These are phyloP conservation scores for Microthlaspi erraticum DNA, from an alignment of 345 rosid genomes.

Conservation along the genomic window DNA sequence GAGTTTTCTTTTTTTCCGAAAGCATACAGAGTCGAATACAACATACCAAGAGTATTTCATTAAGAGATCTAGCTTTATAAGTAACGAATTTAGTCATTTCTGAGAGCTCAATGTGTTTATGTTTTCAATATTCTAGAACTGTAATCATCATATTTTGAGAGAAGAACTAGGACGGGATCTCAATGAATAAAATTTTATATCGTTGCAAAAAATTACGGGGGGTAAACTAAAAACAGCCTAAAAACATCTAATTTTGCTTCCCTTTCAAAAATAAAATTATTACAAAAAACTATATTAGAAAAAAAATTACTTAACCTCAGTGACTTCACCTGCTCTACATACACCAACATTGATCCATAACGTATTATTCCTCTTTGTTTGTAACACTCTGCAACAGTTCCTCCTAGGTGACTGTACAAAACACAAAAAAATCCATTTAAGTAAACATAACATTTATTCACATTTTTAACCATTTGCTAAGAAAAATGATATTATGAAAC, in stretches of 20 bases:
- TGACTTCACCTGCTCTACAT: slow-evolving; percentile 78
- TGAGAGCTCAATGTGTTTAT: background rate
- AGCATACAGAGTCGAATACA: slow-evolving; percentile 4
- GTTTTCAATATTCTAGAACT: too few species aligned
- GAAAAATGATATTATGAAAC: slow-evolving; percentile 23
- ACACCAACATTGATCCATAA: slow-evolving; percentile 74
- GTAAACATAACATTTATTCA: background rate
- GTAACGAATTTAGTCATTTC: background rate
- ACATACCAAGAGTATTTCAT: background rate
- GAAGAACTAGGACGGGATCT: slow-evolving; percentile 14
- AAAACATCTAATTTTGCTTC: slow-evolving; percentile 36
- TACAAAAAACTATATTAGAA: slow-evolving; percentile 32
- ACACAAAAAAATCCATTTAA: slow-evolving; percentile 24
- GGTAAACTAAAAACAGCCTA: slow-evolving; percentile 21
- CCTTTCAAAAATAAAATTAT: slow-evolving; percentile 25
- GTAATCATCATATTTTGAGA: background rate
- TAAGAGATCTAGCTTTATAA: background rate
- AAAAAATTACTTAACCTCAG: slow-evolving; percentile 51
- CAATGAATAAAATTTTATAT: slow-evolving; percentile 36
- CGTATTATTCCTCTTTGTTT: slow-evolving; percentile 64
- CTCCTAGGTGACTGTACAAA: slow-evolving; percentile 55
- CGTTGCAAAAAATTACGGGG: slow-evolving; percentile 31
- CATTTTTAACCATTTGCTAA: background rate
- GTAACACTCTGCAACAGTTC: slow-evolving; percentile 56
- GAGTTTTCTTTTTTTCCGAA: background rate